Evolutionary conservation across 2,329 filamentous ascomycete genomes (phyloP), one percentile per base, ranked within the genome.

Genomic region (Blumeria graminis): DNA sequence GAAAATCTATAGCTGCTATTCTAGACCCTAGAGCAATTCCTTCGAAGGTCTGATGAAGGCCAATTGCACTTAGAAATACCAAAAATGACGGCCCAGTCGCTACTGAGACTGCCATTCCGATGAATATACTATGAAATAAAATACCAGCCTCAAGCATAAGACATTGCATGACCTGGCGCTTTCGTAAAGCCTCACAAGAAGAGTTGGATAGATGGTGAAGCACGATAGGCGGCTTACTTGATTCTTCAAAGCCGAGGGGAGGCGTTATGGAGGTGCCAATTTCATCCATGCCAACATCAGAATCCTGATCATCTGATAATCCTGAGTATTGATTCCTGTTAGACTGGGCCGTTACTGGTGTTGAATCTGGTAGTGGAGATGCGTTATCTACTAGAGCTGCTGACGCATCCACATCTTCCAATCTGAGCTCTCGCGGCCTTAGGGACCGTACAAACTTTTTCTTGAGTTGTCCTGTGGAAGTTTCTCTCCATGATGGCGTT

Each of bases 1-100:
- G 78, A 64, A 95, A 94, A 66, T 83, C 80, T 33, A 94, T 79
- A 9, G 84, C 83, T 0, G 86, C 84, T 63, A 94, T 94, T 57
- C 87, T 83, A 46, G 84, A 84, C 6, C 87, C 87, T 4, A 94
- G 76, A 0, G 87, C 87, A 13, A 94, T 79, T 1, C 87, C 87
- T 70, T 94, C 87, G 61, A 94, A 94, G 0, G 84, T 87, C 70
- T 94, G 84, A 65, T 92, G 86, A 68, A 90, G 89, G 61, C 78
- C 80, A 60, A 92, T 88, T 54, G 86, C 86, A 34, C 89, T 74
- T 0, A 92, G 72, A 60, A 92, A 84, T 11, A 90, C 83, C 45
- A 86, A 72, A 65, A 92, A 92, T 0, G 83, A 79, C 0, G 84
- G 82, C 0, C 85, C 85, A 0, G 84, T 87, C 0, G 86, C 81